Evolutionary conservation across 805 yeast genomes (phyloP).

Genomic region (Cyberlindnera misumaiensis): DNA sequence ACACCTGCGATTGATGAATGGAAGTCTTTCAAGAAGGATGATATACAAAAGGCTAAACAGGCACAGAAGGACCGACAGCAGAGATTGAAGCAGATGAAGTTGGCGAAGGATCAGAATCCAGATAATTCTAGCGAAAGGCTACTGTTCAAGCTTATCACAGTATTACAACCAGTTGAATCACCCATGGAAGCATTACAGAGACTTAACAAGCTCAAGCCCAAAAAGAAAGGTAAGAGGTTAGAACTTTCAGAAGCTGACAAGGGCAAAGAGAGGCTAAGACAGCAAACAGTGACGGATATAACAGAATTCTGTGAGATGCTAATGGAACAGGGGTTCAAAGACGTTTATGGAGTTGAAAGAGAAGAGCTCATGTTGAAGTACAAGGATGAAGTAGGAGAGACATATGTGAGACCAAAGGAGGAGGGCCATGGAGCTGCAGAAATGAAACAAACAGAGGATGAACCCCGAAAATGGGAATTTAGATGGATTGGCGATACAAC

Average conservation of each 20-base stretch:
- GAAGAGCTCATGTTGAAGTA: constrained; percentile 49
- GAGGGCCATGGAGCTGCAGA: too few species aligned
- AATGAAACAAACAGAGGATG: constrained; percentile 12
- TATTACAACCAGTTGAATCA: constrained; percentile 52
- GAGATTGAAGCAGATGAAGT: background rate
- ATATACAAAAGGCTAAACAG: constrained; percentile 29
- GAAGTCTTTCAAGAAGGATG: constrained; percentile 27
- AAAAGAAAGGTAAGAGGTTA: constrained; percentile 15
- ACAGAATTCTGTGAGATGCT: constrained; percentile 46
- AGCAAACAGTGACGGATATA: constrained; percentile 28
- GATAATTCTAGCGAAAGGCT: constrained; percentile 17
- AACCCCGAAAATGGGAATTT: constrained; percentile 41
- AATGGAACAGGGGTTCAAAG: constrained; percentile 32
- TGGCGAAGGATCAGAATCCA: constrained; percentile 6
- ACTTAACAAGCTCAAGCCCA: constrained; percentile 21
- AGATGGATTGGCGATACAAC: constrained; percentile 37
- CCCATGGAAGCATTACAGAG: constrained; percentile 49
- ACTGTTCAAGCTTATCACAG: constrained; percentile 30
- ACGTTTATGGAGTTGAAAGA: constrained; percentile 45
- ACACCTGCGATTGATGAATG: constrained; percentile 32
- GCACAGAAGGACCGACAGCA: constrained; percentile 25
- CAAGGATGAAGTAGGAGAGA: constrained; percentile 36
- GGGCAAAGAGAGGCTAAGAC: constrained; percentile 16
- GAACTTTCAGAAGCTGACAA: constrained; percentile 11
- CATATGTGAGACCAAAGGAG: constrained; percentile 23